Evolutionary conservation across 2,329 filamentous ascomycete species (phyloP).

Genomic region (Nannizziopsis arthrosporioides): DNA sequence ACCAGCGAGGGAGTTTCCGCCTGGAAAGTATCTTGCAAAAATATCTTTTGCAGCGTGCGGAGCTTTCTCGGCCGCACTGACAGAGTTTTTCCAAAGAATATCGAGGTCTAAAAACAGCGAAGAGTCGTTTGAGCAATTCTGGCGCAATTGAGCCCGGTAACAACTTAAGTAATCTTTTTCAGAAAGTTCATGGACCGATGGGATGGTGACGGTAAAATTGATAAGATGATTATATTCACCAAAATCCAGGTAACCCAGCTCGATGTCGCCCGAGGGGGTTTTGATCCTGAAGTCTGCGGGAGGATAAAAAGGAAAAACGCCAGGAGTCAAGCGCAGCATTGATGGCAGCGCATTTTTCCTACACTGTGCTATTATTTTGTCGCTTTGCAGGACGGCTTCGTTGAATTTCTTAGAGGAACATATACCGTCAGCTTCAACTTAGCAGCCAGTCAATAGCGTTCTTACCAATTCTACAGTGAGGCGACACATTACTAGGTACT

Average conservation of each 20-base stretch:
- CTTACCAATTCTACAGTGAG: constrained; percentile 25
- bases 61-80: constrained; percentile 17
- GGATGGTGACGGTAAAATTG: not conserved
- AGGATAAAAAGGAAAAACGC: too few species aligned
- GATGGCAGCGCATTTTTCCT: too few species aligned
- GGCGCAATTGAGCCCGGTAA: constrained; percentile 24
- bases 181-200: constrained; percentile 17
- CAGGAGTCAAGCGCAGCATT: too few species aligned
- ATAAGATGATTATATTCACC: not conserved
- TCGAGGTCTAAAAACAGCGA: constrained; percentile 23
- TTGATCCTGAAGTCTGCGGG: not conserved
- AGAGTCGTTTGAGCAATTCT: constrained; percentile 13
- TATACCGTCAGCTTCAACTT: not conserved
- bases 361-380: not conserved
- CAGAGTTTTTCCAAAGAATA: constrained; percentile 28
- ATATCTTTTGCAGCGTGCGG: constrained; percentile 14
- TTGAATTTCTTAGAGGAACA: constrained; percentile 18
- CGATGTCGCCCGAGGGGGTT: not conserved
- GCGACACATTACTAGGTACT: constrained; percentile 26
- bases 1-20: not conserved
- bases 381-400: not conserved
- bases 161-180: constrained; percentile 19
- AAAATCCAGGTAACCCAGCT: not conserved
- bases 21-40: constrained; percentile 22
- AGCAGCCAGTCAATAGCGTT: not conserved